phyloP scores from a whole-genome alignment of 176 grass and related monocot species.

The Themeda triandra region DNA sequence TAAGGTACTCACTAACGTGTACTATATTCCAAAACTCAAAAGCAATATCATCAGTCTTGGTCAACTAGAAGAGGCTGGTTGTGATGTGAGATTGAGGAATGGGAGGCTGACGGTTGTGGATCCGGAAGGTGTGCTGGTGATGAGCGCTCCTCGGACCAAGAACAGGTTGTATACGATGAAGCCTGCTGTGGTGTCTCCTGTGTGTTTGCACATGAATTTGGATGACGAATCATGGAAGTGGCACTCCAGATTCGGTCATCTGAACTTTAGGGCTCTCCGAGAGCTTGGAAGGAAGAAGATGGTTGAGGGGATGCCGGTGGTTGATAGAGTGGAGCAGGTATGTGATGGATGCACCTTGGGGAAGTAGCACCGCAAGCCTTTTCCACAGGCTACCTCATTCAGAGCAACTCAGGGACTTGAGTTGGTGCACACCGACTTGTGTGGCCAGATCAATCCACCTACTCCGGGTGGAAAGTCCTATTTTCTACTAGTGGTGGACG shows the following conservation, averaged over 20 bases:
- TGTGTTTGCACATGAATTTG: background rate
- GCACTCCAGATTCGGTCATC: background rate
- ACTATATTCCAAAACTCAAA: background rate
- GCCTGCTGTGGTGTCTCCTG: fast-evolving
- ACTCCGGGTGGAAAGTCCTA: too few species aligned
- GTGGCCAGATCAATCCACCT: too few species aligned
- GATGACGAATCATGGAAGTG: background rate
- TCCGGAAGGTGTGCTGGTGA: fast-evolving
- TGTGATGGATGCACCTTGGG: too few species aligned
- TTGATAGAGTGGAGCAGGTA: background rate
- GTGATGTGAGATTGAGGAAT: background rate
- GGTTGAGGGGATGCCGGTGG: background rate
- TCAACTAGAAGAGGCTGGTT: background rate
- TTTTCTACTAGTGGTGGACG: too few species aligned
- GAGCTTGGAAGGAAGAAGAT: background rate
- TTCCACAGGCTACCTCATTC: too few species aligned
- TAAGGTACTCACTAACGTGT: background rate
- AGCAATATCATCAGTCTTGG: background rate
- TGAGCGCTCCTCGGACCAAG: background rate
- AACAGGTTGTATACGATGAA: background rate
- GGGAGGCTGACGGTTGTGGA: background rate
- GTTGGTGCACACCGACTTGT: too few species aligned
- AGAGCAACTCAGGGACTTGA: too few species aligned
- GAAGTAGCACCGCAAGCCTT: too few species aligned
- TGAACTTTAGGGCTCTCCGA: background rate